Evolutionary conservation across 2,329 filamentous ascomycete species (phyloP), one percentile per base, ranked within the genome.

Genomic region (Trichoderma afroharzianum): DNA sequence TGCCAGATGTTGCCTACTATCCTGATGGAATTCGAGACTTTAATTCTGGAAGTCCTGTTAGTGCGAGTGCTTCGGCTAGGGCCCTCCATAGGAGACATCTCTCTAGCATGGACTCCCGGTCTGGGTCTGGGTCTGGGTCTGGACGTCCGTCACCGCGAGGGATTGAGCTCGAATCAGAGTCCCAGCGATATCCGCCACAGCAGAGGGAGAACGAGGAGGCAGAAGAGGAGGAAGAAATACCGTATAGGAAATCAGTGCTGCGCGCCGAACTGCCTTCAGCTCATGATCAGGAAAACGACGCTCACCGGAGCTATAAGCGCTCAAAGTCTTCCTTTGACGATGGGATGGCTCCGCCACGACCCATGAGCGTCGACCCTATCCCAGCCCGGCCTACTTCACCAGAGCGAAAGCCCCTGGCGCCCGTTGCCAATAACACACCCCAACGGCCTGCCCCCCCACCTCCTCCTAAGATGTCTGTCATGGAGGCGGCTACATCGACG

Each of bases 381-480:
- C 74, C 76, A 33, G 63, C 79, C 55, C 81, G 79, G 74, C 59
- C 36, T 11, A 78, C 76, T 3, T 88, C 88, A 2, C 87, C 88
- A 0, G 88, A 89, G 57, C 82, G 89, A 74, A 88, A 86, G 70
- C 86, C 87, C 3, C 79, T 91, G 32, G 82, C 85, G 12, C 78
- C 83, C 1, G 83, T 90, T 50, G 87, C 82, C 74, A 85, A 86
- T 70, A 91, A 90, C 75, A 97, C 94, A 4, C 94, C 94, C 12
- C 92, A 90, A 77, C 87, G 94, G 75, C 88, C 92, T 26, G 93
- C 93, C 1, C 92, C 91, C 0, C 91, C 90, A 0, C 95, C 95
- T 3, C 94, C 94, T 8, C 95, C 96, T 1, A 98, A 98, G 81
- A 98, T 98, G 95, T 96, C 93, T 1, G 92, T 97, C 8, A 84